Conservation (phyloP, 1,139 yeast genomes). For the Kodamaea anthophila region DNA sequence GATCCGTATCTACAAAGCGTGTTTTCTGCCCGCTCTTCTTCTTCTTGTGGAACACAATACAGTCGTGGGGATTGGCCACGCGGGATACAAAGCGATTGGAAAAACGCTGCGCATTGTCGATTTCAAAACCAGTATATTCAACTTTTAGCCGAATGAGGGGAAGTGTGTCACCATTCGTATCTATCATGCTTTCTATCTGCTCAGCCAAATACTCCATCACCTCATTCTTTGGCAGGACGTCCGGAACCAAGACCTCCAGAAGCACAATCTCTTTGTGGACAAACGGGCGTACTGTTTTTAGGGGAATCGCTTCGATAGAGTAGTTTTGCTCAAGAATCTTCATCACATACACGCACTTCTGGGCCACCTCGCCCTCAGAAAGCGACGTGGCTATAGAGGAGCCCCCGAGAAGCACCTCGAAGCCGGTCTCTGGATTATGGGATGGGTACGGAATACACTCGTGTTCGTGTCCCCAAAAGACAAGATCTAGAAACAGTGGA, state of each 20-base stretch:
- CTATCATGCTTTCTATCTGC: constrained; percentile 63
- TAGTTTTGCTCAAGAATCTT: constrained; percentile 57
- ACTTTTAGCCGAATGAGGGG: constrained; percentile 81
- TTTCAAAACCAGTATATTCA: constrained; percentile 84
- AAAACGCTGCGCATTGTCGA: constrained; percentile 84
- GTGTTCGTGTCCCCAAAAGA: constrained; percentile 98
- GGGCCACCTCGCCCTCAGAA: constrained; percentile 75
- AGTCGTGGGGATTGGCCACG: constrained; percentile 87
- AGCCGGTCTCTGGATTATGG: constrained; percentile 60
- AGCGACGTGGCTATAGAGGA: constrained; percentile 91
- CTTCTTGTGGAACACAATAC: constrained; percentile 63
- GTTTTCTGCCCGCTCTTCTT: constrained; percentile 13
- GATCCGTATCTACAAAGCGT: constrained; percentile 19
- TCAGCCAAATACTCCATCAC: constrained; percentile 55
- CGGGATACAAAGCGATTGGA: constrained; percentile 86
- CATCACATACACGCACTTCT: constrained; percentile 68
- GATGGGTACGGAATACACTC: constrained; percentile 78
- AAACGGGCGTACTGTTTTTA: constrained; percentile 80
- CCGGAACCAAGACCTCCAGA: constrained; percentile 48
- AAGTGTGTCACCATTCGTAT: constrained; percentile 17
- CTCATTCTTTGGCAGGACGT: constrained; percentile 55
- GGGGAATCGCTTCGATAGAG: constrained; percentile 55
- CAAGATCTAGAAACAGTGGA: constrained; percentile 74
- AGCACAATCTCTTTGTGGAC: constrained; percentile 62
- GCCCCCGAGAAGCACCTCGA: constrained; percentile 87